Conservation (phyloP, 129 eudicot genomes). For the Flaveria trinervia region DNA sequence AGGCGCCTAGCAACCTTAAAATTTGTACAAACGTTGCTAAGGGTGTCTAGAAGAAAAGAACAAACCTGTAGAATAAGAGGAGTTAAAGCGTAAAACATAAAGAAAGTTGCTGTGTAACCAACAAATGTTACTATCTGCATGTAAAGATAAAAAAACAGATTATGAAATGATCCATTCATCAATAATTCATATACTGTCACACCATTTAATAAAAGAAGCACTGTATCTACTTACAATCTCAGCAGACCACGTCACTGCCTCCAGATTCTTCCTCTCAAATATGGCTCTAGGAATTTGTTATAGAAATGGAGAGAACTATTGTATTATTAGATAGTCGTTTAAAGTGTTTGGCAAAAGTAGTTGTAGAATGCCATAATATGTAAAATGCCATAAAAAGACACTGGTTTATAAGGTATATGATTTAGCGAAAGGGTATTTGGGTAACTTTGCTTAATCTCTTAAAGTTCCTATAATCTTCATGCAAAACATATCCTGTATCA, state of each 20-base stretch:
- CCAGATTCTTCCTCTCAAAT: slow-evolving; percentile 55
- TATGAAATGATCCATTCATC: slow-evolving; percentile 1
- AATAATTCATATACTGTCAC: neutral
- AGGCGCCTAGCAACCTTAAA: neutral
- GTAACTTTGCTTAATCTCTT: neutral
- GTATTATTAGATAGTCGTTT: neutral
- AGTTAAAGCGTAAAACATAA: slow-evolving; percentile 52
- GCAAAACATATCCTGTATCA: neutral
- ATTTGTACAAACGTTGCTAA: neutral
- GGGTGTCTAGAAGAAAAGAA: slow-evolving; percentile 7
- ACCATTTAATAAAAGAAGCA: neutral
- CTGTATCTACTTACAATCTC: slow-evolving; percentile 46
- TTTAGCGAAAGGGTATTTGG: neutral
- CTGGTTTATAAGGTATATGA: neutral
- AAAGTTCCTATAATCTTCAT: neutral
- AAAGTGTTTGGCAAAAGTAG: neutral
- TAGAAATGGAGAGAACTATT: slow-evolving; percentile 29
- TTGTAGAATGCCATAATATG: neutral
- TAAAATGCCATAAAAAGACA: neutral
- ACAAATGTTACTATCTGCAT: slow-evolving; percentile 56
- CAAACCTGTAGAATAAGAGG: slow-evolving; percentile 77
- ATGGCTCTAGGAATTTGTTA: slow-evolving; percentile 46
- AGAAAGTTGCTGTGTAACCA: slow-evolving; percentile 54
- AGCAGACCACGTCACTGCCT: slow-evolving; percentile 56
- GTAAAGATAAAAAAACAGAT: neutral